Base-by-base conservation (phyloP, 257 asterid species). In the Rehmannia glutinosa region DNA sequence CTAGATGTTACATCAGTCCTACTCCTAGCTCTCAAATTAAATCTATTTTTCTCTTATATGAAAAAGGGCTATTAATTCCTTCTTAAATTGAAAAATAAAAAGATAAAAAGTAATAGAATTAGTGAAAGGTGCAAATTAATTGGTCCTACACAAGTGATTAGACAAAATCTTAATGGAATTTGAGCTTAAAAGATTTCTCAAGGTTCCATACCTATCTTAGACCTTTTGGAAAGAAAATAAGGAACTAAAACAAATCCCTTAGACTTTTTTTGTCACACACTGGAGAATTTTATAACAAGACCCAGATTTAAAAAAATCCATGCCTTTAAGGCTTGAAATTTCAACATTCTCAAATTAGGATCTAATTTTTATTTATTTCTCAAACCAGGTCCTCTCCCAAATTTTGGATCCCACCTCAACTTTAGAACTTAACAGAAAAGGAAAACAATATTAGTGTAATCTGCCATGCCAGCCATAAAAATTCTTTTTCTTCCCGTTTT, bases 301-400 rank as follows among this genome's bases (percentile, higher is more conserved):
- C n/a, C n/a, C n/a, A n/a, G n/a, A n/a, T n/a, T n/a, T n/a, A n/a
- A n/a, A n/a, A n/a, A n/a, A n/a, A n/a, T 77, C 83, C 13, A 67
- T 72, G 62, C 86, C 86, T 36, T 80, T 5, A 32, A 32, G 38
- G 38, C 38, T 3, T 32, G 38, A 5, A 32, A 32, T 32, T 32
- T 3, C n/a, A n/a, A n/a, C n/a, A n/a, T n/a, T n/a, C n/a, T n/a
- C n/a, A n/a, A n/a, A n/a, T n/a, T n/a, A n/a, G n/a, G n/a, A n/a
- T n/a, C n/a, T n/a, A n/a, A n/a, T n/a, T n/a, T n/a, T n/a, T n/a
- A n/a, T n/a, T n/a, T n/a, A n/a, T n/a, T n/a, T n/a, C n/a, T n/a
- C n/a, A n/a, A n/a, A n/a, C n/a, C n/a, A n/a, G n/a, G n/a, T n/a
- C n/a, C n/a, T n/a, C n/a, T n/a, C n/a, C n/a, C n/a, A n/a, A n/a